Conservation (phyloP, 768 basidiomycete genomes). For the Mycena galopus region DNA sequence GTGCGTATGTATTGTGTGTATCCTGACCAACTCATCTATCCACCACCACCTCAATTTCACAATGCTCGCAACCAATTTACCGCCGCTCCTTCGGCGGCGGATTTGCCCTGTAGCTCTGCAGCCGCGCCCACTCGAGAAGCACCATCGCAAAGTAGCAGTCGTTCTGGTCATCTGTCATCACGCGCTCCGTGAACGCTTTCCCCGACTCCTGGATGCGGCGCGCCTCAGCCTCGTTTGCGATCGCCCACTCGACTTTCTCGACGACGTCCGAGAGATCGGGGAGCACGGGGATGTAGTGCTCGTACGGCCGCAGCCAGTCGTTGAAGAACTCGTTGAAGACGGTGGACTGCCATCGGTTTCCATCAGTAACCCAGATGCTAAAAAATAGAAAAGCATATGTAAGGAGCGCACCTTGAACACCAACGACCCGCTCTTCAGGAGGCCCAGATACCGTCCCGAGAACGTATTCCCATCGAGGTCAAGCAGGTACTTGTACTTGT, state of each 20-base stretch:
- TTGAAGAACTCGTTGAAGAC: conserved; percentile 36
- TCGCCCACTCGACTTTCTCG: conserved; percentile 37
- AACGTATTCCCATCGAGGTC: conserved; percentile 39
- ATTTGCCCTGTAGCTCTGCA: conserved; percentile 24
- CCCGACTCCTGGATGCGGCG: conserved; percentile 35
- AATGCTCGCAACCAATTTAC: not conserved
- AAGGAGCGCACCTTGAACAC: conserved; percentile 33
- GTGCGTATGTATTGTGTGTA: not conserved
- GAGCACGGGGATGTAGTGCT: conserved; percentile 33
- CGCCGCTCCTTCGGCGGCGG: not conserved
- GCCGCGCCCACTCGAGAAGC: conserved; percentile 34
- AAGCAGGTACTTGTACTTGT: conserved; percentile 36
- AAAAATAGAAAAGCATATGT: too few relatives aligned
- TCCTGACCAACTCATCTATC: not conserved
- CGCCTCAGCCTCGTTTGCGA: conserved; percentile 33
- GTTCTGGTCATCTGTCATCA: conserved; percentile 37
- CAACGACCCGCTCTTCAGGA: conserved; percentile 33
- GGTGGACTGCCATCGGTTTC: conserved; percentile 28
- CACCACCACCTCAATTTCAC: not conserved
- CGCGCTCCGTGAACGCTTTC: conserved; percentile 29
- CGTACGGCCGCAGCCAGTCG: conserved; percentile 34
- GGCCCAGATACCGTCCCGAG: conserved; percentile 33
- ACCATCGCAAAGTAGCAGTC: conserved; percentile 37
- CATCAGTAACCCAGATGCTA: too few relatives aligned
- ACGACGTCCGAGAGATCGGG: conserved; percentile 36